phyloP scores from a whole-genome alignment of 345 rosid genomes.

The Luvunga scandens region DNA sequence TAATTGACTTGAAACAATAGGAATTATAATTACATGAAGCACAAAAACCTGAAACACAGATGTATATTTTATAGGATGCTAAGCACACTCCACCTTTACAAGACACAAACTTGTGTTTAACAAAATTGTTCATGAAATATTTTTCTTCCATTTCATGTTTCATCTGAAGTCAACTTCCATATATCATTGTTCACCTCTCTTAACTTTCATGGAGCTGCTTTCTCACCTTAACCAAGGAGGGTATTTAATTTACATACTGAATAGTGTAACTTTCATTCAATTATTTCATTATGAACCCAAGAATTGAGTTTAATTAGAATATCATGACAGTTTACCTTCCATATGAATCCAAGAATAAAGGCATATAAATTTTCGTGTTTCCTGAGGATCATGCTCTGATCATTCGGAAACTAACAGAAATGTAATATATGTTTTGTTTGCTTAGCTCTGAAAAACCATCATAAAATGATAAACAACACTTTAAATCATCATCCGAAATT shows the following conservation, averaged over 20 bases:
- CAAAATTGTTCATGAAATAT: background rate
- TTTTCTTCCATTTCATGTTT: background rate
- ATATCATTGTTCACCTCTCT: background rate
- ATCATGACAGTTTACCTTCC: background rate
- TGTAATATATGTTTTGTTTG: background rate
- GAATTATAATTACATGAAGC: background rate
- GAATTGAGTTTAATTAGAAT: background rate
- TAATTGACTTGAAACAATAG: background rate
- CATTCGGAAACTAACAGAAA: background rate
- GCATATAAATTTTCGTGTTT: background rate
- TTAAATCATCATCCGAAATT: background rate
- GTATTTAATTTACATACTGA: background rate
- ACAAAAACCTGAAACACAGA: background rate
- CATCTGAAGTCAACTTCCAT: background rate
- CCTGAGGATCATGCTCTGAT: background rate
- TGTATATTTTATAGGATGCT: background rate
- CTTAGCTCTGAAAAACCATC: slow-evolving; percentile 4
- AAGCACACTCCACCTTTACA: background rate
- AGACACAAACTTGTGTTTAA: background rate
- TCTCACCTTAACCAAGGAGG: background rate
- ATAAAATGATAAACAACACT: background rate
- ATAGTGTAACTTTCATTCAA: background rate
- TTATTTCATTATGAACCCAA: background rate
- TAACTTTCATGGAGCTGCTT: background rate
- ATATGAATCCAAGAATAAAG: background rate